phyloP scores from a whole-genome alignment of 2,329 filamentous ascomycete genomes.

The Didymella pinodella region DNA sequence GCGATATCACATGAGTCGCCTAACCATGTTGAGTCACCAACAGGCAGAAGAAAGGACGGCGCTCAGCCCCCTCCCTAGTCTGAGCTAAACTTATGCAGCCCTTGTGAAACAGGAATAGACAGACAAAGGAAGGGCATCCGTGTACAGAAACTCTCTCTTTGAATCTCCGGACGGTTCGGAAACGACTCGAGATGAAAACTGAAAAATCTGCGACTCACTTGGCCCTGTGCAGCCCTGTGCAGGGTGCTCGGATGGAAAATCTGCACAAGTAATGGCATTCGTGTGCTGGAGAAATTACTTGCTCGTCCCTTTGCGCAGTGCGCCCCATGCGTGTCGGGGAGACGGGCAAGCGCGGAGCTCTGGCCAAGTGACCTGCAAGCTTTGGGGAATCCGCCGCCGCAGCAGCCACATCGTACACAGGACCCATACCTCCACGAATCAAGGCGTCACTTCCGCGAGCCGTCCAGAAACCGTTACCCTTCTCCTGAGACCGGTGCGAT shows the following conservation, averaged over 20 bases:
- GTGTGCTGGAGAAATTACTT: constrained; percentile 21
- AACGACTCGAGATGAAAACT: constrained; percentile 16
- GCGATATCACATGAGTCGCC: constrained; percentile 49
- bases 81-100: constrained; percentile 39
- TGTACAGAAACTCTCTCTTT: constrained; percentile 4
- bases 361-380: constrained; percentile 35
- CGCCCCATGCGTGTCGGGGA: constrained; percentile 28
- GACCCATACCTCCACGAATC: constrained; percentile 36
- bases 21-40: constrained; percentile 33
- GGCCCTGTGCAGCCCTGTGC: constrained; percentile 19
- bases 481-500: constrained; percentile 39
- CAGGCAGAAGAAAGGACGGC: constrained; percentile 34
- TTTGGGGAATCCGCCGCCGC: constrained; percentile 28
- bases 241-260: constrained; percentile 16
- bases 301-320: constrained; percentile 34
- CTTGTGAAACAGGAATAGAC: constrained; percentile 41
- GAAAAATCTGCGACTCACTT: constrained; percentile 20
- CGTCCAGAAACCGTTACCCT: constrained; percentile 31
- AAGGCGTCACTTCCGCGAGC: constrained; percentile 29
- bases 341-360: constrained; percentile 31
- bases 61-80: constrained; percentile 34
- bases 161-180: constrained; percentile 15
- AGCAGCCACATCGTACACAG: constrained; percentile 40
- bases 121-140: constrained; percentile 32
- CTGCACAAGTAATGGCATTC: constrained; percentile 19